A percentile compares a stretch with the other conserved stretches of the same genome.
Conservation (phyloP, 306 rosid species). For the Hippophae gyantsensis region DNA sequence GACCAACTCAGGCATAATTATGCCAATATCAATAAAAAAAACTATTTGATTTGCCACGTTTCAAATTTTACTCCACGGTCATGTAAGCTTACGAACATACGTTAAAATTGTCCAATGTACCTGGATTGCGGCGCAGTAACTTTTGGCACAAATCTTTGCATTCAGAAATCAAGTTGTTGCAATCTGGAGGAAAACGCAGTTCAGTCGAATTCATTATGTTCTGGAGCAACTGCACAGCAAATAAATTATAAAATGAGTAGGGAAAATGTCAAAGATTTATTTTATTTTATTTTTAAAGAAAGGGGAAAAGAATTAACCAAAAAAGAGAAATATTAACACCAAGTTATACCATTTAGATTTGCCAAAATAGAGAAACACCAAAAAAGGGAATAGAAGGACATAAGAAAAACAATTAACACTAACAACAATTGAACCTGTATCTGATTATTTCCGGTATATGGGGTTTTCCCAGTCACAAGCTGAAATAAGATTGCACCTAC, state of each 20-base stretch:
- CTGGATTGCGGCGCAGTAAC: slow-evolving; percentile 91
- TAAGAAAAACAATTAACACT: neutral
- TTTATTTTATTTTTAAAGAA: too few relatives aligned
- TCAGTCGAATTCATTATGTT: slow-evolving; percentile 86
- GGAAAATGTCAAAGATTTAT: slow-evolving; percentile 3
- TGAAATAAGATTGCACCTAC: slow-evolving; percentile 94
- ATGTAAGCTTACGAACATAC: neutral
- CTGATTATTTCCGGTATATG: slow-evolving; percentile 89
- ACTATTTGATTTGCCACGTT: too few relatives aligned
- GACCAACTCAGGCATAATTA: too few relatives aligned
- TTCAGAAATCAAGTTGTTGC: slow-evolving; percentile 48
- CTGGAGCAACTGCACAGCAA: slow-evolving; percentile 74
- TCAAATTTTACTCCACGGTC: neutral
- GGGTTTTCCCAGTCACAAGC: slow-evolving; percentile 88
- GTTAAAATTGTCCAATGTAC: slow-evolving; percentile 22
- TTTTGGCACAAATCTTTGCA: slow-evolving; percentile 92
- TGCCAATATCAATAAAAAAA: too few relatives aligned
- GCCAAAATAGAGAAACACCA: slow-evolving; percentile 3
- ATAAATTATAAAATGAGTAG: slow-evolving; percentile 13
- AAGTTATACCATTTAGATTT: slow-evolving; percentile 3
- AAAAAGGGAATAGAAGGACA: neutral
- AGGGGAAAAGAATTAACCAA: slow-evolving; percentile 1
- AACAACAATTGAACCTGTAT: slow-evolving; percentile 48
- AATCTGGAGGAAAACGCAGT: slow-evolving; percentile 63
- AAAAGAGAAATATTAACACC: slow-evolving; percentile 12